Evolutionary conservation across 495 filamentous ascomycete genomes (phyloP).

Genomic region (Sporormia fimetaria): DNA sequence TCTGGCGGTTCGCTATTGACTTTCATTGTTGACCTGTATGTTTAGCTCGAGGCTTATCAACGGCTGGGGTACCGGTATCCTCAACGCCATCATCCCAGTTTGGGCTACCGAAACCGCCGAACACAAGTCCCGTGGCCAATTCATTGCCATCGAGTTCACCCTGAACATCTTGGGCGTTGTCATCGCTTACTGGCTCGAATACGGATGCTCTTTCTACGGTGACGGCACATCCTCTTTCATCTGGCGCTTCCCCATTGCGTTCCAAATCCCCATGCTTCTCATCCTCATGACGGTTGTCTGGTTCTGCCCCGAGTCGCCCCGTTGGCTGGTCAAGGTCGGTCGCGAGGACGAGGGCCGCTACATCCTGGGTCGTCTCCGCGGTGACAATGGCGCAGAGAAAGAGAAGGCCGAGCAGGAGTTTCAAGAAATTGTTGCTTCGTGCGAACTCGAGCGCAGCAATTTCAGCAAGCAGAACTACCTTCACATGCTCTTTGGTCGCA

Average conservation of each 20-base stretch:
- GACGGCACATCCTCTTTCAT: slow-evolving; percentile 44
- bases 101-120: slow-evolving; percentile 60
- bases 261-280: slow-evolving; percentile 57
- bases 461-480: slow-evolving; percentile 45
- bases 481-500: slow-evolving; percentile 53
- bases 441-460: slow-evolving; percentile 45
- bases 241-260: slow-evolving; percentile 62
- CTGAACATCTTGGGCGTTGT: slow-evolving; percentile 66
- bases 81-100: slow-evolving; percentile 61
- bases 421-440: slow-evolving; percentile 49
- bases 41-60: slow-evolving; percentile 48
- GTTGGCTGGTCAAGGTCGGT: slow-evolving; percentile 26
- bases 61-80: slow-evolving; percentile 60
- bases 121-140: slow-evolving; percentile 57
- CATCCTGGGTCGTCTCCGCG: slow-evolving; percentile 51
- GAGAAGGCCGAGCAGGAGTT: slow-evolving; percentile 50
- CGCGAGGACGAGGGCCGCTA: slow-evolving; percentile 38
- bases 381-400: slow-evolving; percentile 43
- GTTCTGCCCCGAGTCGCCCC: slow-evolving; percentile 28
- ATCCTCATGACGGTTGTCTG: slow-evolving; percentile 31
- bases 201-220: slow-evolving; percentile 49
- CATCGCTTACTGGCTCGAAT: slow-evolving; percentile 63
- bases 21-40: slow-evolving; percentile 16
- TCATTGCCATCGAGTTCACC: slow-evolving; percentile 63
- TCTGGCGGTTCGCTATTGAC: background rate